Base-by-base conservation (phyloP, 257 asterid species). In the Jaltomata sinuosa region DNA sequence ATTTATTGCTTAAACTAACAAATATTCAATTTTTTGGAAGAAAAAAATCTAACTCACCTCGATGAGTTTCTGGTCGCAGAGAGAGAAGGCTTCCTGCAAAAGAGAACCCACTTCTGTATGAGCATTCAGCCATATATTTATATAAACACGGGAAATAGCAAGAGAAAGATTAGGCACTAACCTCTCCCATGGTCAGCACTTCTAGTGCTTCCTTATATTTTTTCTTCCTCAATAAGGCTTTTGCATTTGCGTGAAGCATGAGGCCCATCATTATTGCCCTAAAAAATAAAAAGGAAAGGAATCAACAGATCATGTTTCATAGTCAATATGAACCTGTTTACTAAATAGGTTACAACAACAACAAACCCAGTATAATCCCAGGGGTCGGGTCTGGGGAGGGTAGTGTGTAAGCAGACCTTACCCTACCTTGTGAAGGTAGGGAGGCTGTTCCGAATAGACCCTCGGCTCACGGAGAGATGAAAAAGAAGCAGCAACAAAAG, bases 261-360 rank as follows among this genome's bases (percentile, higher is more conserved):
- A 96, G 97, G 55, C 98, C 99, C 98, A 94, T 94, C 97, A 96
- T 93, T 87, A 96, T 88, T 45, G 98, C 98, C 84, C 98, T 96
- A 90, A 72, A 82, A 90, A 80, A 81, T 34, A 68, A 61, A 62
- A 68, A 18, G 45, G 12, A 85, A 78, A 25, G 59, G 12, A 45
- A 45, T 83, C 61, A 42, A 81, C 31, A 29, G 11, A 32, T 49
- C 7, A 21, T 52, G 59, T 38, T 72, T 82, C 81, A 62, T 27
- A 82, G 84, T 47, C 18, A 61, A 34, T 25, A 61, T 81, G 55
- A 42, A 25, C 53, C 22, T 2, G 32, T 29, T 81, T 57, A 32
- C 77, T 61, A 38, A 36, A 27, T 40, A 47, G 22, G 31, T 57
- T 19, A 53, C 61, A 53, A 9, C 61, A 53, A 19, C 25, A 53